A percentile compares a stretch with the other conserved stretches of the same genome.
These are phyloP conservation scores for Zygnema cylindricum DNA, from an alignment of 139 green algal genomes.

Conservation along the genomic window DNA sequence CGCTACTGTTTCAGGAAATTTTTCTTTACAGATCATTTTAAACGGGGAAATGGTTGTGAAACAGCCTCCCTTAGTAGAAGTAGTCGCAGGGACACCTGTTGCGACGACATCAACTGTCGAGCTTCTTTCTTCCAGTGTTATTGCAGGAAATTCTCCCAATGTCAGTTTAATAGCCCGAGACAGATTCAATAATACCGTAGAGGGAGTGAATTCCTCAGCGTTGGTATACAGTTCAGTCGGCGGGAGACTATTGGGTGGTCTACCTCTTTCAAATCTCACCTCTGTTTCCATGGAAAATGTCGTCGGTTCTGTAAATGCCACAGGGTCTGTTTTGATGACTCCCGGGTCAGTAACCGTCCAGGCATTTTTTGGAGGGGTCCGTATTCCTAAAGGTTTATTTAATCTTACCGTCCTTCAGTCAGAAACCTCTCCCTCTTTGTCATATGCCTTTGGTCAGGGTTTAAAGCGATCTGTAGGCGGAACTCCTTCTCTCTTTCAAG, in stretches of 20 bases:
- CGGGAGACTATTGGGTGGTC: background rate
- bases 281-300: background rate
- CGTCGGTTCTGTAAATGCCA: background rate
- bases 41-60: background rate
- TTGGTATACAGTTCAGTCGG: background rate
- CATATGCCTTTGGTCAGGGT: constrained; percentile 19
- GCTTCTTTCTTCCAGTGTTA: background rate
- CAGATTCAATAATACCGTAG: background rate
- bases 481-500: background rate
- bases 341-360: constrained; percentile 9
- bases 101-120: background rate
- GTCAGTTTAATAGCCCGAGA: constrained; percentile 9
- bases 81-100: background rate
- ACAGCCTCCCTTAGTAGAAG: background rate
- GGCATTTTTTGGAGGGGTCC: constrained; percentile 10
- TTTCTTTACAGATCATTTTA: background rate
- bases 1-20: background rate
- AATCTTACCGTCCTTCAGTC: background rate
- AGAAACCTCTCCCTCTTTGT: constrained; percentile 13
- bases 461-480: constrained; percentile 16
- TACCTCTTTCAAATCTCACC: background rate
- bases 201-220: background rate
- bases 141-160: background rate
- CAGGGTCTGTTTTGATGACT: background rate
- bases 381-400: background rate